Evolutionary conservation across 2,329 filamentous ascomycete species (phyloP).

Genomic region (Cryphonectria radicalis): DNA sequence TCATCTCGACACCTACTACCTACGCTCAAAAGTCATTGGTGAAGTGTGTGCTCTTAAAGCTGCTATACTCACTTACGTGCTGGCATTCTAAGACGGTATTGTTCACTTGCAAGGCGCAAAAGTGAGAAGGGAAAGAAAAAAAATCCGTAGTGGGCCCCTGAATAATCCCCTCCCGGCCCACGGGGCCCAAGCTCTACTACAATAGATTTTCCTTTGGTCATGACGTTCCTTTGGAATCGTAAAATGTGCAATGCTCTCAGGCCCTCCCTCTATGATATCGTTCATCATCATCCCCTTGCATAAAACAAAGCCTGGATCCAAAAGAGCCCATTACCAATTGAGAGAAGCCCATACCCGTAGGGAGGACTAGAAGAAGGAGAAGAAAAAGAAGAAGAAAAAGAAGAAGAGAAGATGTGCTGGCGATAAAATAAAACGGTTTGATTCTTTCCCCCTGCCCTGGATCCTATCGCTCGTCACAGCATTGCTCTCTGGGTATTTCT

Average conservation of each 20-base stretch:
- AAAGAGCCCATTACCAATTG: background rate
- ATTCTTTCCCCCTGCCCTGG: background rate
- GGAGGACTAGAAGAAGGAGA: background rate
- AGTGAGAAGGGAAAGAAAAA: background rate
- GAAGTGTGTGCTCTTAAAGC: too few species aligned
- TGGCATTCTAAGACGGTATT: background rate
- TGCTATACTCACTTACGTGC: background rate
- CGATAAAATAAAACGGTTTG: background rate
- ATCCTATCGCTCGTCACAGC: background rate
- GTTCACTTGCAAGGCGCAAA: background rate
- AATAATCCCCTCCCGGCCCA: background rate
- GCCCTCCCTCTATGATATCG: background rate
- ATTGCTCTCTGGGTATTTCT: background rate
- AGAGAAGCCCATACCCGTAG: background rate
- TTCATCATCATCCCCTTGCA: background rate
- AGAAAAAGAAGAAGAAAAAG: too few species aligned
- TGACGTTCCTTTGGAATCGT: background rate
- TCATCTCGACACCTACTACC: too few species aligned
- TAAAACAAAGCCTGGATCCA: background rate
- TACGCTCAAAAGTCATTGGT: too few species aligned
- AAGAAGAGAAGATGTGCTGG: background rate
- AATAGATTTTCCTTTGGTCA: background rate
- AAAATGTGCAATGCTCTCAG: slow-evolving; percentile 1
- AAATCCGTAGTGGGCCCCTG: background rate
- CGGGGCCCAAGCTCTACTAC: slow-evolving; percentile 1